phyloP scores from a whole-genome alignment of 495 filamentous ascomycete species.

The Massariosphaeria phaeospora region DNA sequence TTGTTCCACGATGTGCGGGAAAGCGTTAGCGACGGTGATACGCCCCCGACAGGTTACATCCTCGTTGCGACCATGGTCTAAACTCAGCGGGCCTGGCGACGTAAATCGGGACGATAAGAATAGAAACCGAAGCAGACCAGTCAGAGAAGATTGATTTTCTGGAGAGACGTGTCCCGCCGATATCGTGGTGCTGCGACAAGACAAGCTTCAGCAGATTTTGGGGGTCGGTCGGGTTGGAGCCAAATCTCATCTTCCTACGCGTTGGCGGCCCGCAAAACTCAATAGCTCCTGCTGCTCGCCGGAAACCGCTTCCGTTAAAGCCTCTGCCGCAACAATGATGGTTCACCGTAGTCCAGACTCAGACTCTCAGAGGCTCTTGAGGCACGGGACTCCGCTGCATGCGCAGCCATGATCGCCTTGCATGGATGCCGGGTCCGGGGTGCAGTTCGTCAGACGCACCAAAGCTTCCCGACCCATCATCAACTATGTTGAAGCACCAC shows the following conservation, averaged over 20 bases:
- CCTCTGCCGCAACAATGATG: too few relatives aligned
- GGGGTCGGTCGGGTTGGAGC: too few relatives aligned
- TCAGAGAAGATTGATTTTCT: too few relatives aligned
- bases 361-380: neutral
- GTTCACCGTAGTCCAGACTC: too few relatives aligned
- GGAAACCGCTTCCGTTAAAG: neutral
- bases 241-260: neutral
- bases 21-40: neutral
- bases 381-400: too few relatives aligned
- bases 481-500: neutral
- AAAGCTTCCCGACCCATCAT: constrained; percentile 1
- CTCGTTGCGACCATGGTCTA: constrained; percentile 4
- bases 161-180: too few relatives aligned
- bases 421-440: constrained; percentile 30
- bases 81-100: neutral
- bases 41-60: constrained; percentile 19
- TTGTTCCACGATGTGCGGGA: constrained; percentile 2
- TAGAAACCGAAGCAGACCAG: too few relatives aligned
- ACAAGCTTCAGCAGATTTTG: too few relatives aligned
- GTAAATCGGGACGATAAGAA: constrained; percentile 11
- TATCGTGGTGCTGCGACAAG: neutral
- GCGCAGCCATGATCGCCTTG: constrained; percentile 9
- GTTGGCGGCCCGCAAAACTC: neutral
- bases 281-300: neutral
- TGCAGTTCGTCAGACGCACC: constrained; percentile 7